Conservation (phyloP, 176 grass and related monocot genomes). For the Cenchrus fungigraminus region DNA sequence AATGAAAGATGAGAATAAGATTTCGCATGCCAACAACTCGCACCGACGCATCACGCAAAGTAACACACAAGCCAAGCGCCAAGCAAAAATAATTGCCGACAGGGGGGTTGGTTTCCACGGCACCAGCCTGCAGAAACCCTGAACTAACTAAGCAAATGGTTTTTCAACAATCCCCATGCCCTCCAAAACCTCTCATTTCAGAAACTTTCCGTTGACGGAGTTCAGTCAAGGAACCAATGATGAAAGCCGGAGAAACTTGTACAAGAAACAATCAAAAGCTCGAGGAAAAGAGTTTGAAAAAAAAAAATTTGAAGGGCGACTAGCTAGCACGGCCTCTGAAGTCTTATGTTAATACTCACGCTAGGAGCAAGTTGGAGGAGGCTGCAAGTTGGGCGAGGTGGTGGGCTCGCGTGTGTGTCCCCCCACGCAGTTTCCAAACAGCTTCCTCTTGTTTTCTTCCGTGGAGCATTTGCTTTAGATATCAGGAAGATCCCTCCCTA, state of each 20-base stretch:
- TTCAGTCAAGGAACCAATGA: constrained; percentile 8
- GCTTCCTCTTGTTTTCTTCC: constrained; percentile 39
- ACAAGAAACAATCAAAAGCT: constrained; percentile 17
- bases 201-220: not conserved
- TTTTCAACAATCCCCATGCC: too few relatives aligned
- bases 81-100: not conserved
- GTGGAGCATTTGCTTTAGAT: constrained; percentile 36
- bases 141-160: not conserved
- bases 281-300: not conserved
- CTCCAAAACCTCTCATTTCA: not conserved
- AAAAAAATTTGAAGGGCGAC: not conserved
- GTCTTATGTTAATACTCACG: constrained; percentile 3
- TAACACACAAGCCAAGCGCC: constrained; percentile 26
- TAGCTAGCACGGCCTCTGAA: not conserved
- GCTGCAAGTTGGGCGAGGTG: constrained; percentile 33
- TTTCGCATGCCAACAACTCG: not conserved
- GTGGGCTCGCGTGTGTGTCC: constrained; percentile 21
- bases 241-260: constrained; percentile 19
- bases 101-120: not conserved
- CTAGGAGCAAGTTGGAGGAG: constrained; percentile 22
- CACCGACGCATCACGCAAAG: constrained; percentile 19
- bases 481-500: constrained; percentile 31
- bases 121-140: not conserved
- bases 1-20: not conserved
- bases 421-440: constrained; percentile 42